These are phyloP conservation scores for Teratosphaeria nubilosa DNA, from an alignment of 2,329 filamentous ascomycete genomes.

Conservation along the genomic window DNA sequence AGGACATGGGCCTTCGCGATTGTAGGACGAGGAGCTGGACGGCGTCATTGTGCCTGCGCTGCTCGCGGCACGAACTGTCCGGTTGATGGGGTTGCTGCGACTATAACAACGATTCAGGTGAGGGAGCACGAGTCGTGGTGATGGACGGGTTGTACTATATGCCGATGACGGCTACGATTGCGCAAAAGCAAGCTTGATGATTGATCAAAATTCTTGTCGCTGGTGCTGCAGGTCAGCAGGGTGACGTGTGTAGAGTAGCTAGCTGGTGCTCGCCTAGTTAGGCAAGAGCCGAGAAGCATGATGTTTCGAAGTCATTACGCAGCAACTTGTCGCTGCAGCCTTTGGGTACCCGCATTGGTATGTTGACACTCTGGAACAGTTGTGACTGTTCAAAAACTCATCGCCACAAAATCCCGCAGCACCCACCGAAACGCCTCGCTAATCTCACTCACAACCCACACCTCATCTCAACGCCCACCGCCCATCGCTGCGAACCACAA, in stretches of 20 bases:
- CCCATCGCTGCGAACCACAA: conserved; percentile 8
- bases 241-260: background rate
- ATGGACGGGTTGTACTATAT: background rate
- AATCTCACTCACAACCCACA: no score
- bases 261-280: background rate
- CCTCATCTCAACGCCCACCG: conserved; percentile 3
- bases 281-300: background rate
- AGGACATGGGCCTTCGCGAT: background rate
- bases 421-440: no score
- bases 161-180: background rate
- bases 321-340: background rate
- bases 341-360: no score
- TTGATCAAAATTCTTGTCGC: background rate
- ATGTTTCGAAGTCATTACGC: background rate
- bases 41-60: background rate
- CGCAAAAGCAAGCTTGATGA: background rate
- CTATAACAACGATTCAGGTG: background rate
- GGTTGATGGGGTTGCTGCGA: background rate
- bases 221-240: background rate
- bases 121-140: background rate
- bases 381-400: no score
- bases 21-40: background rate
- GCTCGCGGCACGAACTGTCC: background rate
- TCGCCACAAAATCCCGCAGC: no score
- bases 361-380: no score